Percentiles rank a stretch among this genome's conserved stretches.
Conservation (phyloP, 148 eudicot species). For the Camellia granthamiana region DNA sequence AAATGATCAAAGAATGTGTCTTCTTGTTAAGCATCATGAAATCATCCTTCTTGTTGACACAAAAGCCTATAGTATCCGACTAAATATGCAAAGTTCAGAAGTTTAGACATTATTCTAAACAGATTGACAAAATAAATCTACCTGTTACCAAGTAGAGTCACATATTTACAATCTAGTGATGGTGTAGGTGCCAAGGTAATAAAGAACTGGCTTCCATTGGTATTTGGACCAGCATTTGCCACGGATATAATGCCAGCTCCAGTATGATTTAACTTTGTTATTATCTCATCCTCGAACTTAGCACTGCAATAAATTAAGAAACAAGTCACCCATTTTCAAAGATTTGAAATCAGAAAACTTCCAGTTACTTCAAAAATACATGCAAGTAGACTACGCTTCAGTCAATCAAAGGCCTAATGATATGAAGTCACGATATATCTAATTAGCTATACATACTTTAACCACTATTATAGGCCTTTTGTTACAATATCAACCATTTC, state of each 20-base stretch:
- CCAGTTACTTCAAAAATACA: not conserved
- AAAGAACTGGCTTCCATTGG: slow-evolving; percentile 96
- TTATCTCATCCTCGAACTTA: slow-evolving; percentile 83
- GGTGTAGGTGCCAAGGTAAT: slow-evolving; percentile 82
- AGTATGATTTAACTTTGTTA: slow-evolving; percentile 72
- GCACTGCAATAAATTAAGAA: slow-evolving; percentile 42
- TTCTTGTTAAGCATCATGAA: not conserved
- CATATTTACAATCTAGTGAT: slow-evolving; percentile 72
- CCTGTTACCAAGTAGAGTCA: not conserved
- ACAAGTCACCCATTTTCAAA: slow-evolving; percentile 13
- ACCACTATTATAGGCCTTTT: no score
- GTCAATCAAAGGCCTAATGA: not conserved
- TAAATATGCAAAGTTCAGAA: not conserved
- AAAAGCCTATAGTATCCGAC: not conserved
- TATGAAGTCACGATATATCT: not conserved
- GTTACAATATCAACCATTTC: no score
- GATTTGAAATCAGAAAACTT: not conserved
- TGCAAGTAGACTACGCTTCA: not conserved
- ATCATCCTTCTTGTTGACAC: not conserved
- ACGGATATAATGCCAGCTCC: slow-evolving; percentile 95
- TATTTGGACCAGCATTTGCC: slow-evolving; percentile 99
- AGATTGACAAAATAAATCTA: not conserved
- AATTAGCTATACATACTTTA: no score
- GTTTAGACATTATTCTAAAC: not conserved
- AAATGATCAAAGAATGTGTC: not conserved